These are phyloP conservation scores for Gelatoporia subvermispora DNA, from an alignment of 768 basidiomycete genomes.

Conservation along the genomic window DNA sequence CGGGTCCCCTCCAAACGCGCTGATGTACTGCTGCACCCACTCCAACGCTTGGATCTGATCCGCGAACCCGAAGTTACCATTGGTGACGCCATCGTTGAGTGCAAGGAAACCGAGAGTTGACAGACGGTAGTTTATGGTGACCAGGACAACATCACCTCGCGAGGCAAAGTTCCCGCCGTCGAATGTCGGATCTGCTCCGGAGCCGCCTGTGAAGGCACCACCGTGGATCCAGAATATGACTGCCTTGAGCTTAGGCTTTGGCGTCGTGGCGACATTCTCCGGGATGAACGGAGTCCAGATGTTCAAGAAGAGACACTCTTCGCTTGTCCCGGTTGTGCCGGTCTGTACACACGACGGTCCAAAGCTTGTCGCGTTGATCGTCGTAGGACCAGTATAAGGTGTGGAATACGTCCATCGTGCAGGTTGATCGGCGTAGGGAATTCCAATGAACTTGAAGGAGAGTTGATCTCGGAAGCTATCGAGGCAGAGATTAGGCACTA, in stretches of 20 bases:
- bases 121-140: slow-evolving; percentile 35
- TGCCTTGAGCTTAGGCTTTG: slow-evolving; percentile 28
- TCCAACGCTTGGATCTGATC: slow-evolving; percentile 39
- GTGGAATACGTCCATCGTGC: slow-evolving; percentile 40
- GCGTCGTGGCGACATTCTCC: slow-evolving; percentile 4
- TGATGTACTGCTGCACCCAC: slow-evolving; percentile 49
- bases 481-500: neutral
- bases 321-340: slow-evolving; percentile 26
- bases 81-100: slow-evolving; percentile 35
- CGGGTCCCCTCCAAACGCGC: slow-evolving; percentile 55
- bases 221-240: slow-evolving; percentile 51
- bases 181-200: slow-evolving; percentile 34
- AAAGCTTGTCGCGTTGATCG: slow-evolving; percentile 27
- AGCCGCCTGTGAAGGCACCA: slow-evolving; percentile 39
- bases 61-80: slow-evolving; percentile 42
- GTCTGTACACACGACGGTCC: slow-evolving; percentile 19
- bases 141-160: slow-evolving; percentile 36
- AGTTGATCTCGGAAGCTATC: slow-evolving; percentile 40
- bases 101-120: slow-evolving; percentile 41
- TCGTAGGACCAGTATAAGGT: slow-evolving; percentile 22
- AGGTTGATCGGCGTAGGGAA: slow-evolving; percentile 43
- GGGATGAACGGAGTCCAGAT: slow-evolving; percentile 40
- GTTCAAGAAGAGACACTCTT: slow-evolving; percentile 46
- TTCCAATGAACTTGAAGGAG: slow-evolving; percentile 48
- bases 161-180: slow-evolving; percentile 43